Base-by-base conservation (phyloP, 805 yeast genomes). In the Candida taoyuanica region DNA sequence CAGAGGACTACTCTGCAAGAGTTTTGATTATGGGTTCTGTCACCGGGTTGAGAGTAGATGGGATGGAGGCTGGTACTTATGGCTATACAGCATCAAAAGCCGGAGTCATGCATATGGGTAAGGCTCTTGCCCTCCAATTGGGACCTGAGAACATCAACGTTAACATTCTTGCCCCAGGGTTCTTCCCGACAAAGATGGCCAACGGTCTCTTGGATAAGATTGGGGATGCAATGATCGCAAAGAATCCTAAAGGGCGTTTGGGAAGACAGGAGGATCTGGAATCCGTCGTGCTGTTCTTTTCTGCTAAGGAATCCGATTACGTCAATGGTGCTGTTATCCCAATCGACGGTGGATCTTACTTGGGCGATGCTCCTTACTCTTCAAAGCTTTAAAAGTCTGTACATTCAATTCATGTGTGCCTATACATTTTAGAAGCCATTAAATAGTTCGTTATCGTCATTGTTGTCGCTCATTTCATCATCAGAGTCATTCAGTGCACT, bases 21-120 rank as follows among this genome's bases (percentile, higher is more conserved):
- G 68, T 81, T 7, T 48, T 82, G 37, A 71, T 81, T 42, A 78
- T 77, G 67, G 81, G 86, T 4, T 81, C 88, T 2, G 70, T 79
- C 23, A 78, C 82, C 1, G 81, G 82, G 1, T 56, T 70, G 16
- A 60, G 70, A 14, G 46, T 63, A 14, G 51, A 52, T 38, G 56
- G 50, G 4, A 29, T 47, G 31, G 51, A 49, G 4, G 64, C 64
- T 39, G 68, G 70, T 17, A 71, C 82, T 7, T 83, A 76, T 50
- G 89, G 89, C 6, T 82, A 82, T 59, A 53, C 71, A 31, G 83
- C 88, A 14, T 80, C 88, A 29, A 82, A 82, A 58, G 85, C 88
- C 3, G 89, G 85, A 30, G 78, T 83, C 5, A 71, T 77, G 40
- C 89, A 82, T 55, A 53, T 82, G 58, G 80, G 81, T 21, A 76